Base-by-base conservation (phyloP, 371 early-diverging fungal species). In the Cokeromyces recurvatus region DNA sequence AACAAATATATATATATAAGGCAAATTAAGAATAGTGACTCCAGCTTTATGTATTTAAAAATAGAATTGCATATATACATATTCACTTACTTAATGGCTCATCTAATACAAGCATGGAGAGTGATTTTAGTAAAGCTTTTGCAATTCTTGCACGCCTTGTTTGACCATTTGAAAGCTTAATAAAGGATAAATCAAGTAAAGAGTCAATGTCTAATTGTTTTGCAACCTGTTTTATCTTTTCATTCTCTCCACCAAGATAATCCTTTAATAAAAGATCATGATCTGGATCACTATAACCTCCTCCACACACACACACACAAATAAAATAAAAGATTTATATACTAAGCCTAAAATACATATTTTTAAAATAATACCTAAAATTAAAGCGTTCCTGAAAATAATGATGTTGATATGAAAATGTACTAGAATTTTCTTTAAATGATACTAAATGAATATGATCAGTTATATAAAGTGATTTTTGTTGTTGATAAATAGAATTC, bases 31-130 rank as follows among this genome's bases (percentile, higher is more conserved):
- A 39, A 6, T 20, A 35, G 6, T 6, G 23, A 4, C 22, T n/a
- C n/a, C n/a, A n/a, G n/a, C n/a, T n/a, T n/a, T n/a, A n/a, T n/a
- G n/a, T n/a, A n/a, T n/a, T n/a, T n/a, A n/a, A n/a, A n/a, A n/a
- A n/a, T n/a, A n/a, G n/a, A n/a, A n/a, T n/a, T n/a, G n/a, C n/a
- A n/a, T n/a, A n/a, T n/a, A n/a, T n/a, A n/a, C n/a, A n/a, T n/a
- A n/a, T n/a, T 36, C 61, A 74, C 79, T 82, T 67, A 81, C 81
- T 82, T 15, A 82, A 69, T 1, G 82, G 80, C 57, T 79, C 80
- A 53, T 82, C 80, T 11, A 78, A 47, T 23, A 82, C 63, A 25
- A 79, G 46, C 60, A 72, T 59, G 1, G 51, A 36, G 1, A 74
- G 71, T 2, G 61, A 43, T 8, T 43, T 62, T 19, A 77, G 42